These are phyloP conservation scores for Colletotrichum theobromicola DNA, from an alignment of 2,329 filamentous ascomycete species.

Conservation along the genomic window DNA sequence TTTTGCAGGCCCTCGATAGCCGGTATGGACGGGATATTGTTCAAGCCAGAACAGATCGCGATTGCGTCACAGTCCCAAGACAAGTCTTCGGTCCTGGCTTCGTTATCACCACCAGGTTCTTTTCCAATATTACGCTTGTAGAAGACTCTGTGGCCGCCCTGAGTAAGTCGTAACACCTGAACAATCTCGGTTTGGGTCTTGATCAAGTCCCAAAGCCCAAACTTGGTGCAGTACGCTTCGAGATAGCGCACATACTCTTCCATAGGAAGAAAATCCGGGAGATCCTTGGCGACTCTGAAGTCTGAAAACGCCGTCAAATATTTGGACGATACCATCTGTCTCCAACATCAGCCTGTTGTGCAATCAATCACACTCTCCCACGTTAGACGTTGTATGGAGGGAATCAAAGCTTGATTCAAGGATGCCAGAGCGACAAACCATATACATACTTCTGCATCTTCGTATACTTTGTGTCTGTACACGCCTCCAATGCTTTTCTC, in stretches of 20 bases:
- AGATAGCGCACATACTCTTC: constrained; percentile 48
- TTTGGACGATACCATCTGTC: constrained; percentile 52
- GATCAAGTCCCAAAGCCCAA: constrained; percentile 42
- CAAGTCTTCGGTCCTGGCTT: neutral
- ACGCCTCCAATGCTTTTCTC: constrained; percentile 50
- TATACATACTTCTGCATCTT: constrained; percentile 46
- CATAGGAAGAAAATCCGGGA: constrained; percentile 49
- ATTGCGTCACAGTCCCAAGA: constrained; percentile 48
- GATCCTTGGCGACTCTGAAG: constrained; percentile 44
- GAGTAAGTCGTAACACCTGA: constrained; percentile 24
- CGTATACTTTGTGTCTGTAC: constrained; percentile 51
- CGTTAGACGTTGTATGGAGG: neutral
- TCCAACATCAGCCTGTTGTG: neutral
- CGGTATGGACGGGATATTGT: constrained; percentile 45
- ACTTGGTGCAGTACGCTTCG: constrained; percentile 41
- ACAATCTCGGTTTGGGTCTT: constrained; percentile 36
- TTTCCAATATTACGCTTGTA: constrained; percentile 9
- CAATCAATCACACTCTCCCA: neutral
- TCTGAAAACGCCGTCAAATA: constrained; percentile 57
- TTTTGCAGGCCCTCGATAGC: constrained; percentile 41
- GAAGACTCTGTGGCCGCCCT: neutral
- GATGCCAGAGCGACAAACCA: neutral
- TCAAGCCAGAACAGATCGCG: constrained; percentile 49
- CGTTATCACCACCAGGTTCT: neutral
- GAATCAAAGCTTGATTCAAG: neutral